Conservation (phyloP, 2,329 filamentous ascomycete species). For the Botrytis galanthina region DNA sequence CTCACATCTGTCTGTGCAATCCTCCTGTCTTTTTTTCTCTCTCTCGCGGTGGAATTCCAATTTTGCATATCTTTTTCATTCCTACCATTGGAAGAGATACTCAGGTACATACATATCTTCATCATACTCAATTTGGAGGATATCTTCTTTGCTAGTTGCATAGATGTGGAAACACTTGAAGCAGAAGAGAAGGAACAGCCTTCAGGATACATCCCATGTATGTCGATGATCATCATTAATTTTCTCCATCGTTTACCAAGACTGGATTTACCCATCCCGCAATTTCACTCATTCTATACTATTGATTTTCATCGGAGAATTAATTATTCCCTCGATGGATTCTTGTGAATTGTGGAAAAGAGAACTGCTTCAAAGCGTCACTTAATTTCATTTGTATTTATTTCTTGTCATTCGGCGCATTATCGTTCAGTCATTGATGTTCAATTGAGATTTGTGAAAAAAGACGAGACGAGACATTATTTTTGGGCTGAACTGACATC, state of each 20-base stretch:
- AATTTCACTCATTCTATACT: neutral
- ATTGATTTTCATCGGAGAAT: constrained; percentile 10
- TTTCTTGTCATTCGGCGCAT: neutral
- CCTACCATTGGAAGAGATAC: neutral
- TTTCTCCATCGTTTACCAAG: neutral
- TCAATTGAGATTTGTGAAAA: neutral
- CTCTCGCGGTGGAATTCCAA: neutral
- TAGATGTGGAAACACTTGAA: constrained; percentile 8
- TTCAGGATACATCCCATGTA: constrained; percentile 9
- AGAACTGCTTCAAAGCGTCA: neutral
- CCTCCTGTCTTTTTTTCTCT: neutral
- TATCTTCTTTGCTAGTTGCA: constrained; percentile 7
- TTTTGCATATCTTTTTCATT: neutral
- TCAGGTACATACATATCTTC: neutral
- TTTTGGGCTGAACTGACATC: constrained; percentile 5
- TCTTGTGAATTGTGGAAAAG: neutral
- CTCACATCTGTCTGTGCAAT: neutral
- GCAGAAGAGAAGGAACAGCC: constrained; percentile 7
- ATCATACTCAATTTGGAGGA: neutral
- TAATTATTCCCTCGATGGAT: neutral
- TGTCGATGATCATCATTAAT: neutral
- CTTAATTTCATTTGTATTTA: neutral
- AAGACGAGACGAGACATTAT: neutral
- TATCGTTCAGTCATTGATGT: neutral
- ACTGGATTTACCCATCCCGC: neutral